Evolutionary conservation across 1,284 basidiomycete species (phyloP).

Genomic region (Somion occarium): DNA sequence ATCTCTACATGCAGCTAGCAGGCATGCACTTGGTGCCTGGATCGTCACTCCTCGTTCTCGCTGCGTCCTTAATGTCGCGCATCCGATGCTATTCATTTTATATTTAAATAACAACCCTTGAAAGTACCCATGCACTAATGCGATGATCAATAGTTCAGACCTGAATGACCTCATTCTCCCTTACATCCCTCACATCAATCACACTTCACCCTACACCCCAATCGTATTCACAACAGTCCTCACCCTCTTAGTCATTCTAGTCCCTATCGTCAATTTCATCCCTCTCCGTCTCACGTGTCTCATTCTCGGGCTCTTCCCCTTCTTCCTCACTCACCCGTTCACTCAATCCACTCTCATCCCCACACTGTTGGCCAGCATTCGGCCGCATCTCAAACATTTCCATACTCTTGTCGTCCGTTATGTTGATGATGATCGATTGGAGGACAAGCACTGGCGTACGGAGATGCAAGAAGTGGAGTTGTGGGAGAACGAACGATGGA

Average conservation of each 20-base stretch:
- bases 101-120: too few relatives aligned
- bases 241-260: constrained; percentile 40
- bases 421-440: constrained; percentile 60
- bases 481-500: constrained; percentile 74
- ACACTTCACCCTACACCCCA: constrained; percentile 49
- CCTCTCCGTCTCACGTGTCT: constrained; percentile 60
- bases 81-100: too few relatives aligned
- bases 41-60: too few relatives aligned
- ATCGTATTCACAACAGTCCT: constrained; percentile 45
- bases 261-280: constrained; percentile 42
- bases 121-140: too few relatives aligned
- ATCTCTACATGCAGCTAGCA: too few relatives aligned
- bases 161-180: constrained; percentile 28
- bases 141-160: constrained; percentile 45
- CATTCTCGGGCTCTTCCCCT: constrained; percentile 46
- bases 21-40: too few relatives aligned
- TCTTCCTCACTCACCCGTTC: constrained; percentile 50
- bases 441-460: constrained; percentile 57
- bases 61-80: too few relatives aligned
- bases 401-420: constrained; percentile 35
- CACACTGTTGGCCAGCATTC: constrained; percentile 20
- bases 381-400: constrained; percentile 15
- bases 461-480: constrained; percentile 64
- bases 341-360: constrained; percentile 29
- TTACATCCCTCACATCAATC: constrained; percentile 37